Conservation (phyloP, 257 asterid genomes). For the Solanum phureja region DNA sequence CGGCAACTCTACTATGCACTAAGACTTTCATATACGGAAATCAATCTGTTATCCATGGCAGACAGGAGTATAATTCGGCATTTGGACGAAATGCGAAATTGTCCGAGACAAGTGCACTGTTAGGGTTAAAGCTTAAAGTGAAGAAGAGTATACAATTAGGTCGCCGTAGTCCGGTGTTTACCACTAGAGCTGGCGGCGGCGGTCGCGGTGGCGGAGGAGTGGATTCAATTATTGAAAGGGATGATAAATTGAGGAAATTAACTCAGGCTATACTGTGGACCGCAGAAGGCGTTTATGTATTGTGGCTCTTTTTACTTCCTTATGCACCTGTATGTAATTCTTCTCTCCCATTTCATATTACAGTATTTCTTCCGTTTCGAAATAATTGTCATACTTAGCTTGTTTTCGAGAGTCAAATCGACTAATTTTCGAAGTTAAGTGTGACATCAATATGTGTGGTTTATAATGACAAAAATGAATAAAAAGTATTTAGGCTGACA, state of each 20-base stretch:
- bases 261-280: constrained; percentile 49
- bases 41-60: neutral
- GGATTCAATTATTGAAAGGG: constrained; percentile 34
- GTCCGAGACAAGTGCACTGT: neutral
- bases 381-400: neutral
- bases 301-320: constrained; percentile 94
- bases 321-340: constrained; percentile 70
- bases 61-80: neutral
- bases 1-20: neutral
- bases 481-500: no score
- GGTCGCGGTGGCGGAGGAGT: constrained; percentile 27
- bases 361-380: neutral
- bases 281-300: constrained; percentile 56
- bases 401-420: neutral
- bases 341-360: neutral
- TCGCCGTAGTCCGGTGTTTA: constrained; percentile 8
- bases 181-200: constrained; percentile 17
- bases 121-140: neutral
- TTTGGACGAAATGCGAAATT: constrained; percentile 2
- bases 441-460: neutral
- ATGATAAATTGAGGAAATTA: constrained; percentile 35
- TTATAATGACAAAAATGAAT: neutral
- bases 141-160: constrained; percentile 1
- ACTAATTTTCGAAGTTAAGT: neutral
- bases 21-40: neutral